These are phyloP conservation scores for Blastomyces emzantsi DNA, from an alignment of 2,329 filamentous ascomycete genomes.

Conservation along the genomic window DNA sequence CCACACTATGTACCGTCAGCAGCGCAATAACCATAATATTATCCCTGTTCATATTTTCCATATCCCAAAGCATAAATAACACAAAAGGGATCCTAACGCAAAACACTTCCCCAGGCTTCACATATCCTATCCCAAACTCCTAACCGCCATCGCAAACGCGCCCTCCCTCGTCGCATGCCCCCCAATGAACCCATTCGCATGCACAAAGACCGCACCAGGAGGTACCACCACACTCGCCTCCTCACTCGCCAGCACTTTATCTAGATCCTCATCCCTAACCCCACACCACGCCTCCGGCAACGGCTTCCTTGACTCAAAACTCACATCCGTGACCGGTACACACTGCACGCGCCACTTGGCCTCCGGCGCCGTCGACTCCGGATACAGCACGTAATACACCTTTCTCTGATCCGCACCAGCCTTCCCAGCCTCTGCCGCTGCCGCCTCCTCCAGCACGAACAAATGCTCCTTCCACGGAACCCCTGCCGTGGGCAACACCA, in stretches of 20 bases:
- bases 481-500: conserved; percentile 69
- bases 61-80: neutral
- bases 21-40: neutral
- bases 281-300: conserved; percentile 89
- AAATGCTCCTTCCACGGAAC: conserved; percentile 95
- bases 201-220: conserved; percentile 73
- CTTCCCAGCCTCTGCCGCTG: conserved; percentile 1
- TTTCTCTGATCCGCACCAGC: conserved; percentile 36
- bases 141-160: conserved; percentile 67
- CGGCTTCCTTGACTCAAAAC: conserved; percentile 85
- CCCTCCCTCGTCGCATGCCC: conserved; percentile 90
- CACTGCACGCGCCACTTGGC: conserved; percentile 91
- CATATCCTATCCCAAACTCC: conserved; percentile 27
- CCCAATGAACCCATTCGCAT: conserved; percentile 92
- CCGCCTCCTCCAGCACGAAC: conserved; percentile 69
- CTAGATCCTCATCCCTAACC: conserved; percentile 75
- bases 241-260: conserved; percentile 43
- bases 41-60: neutral
- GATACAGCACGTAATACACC: conserved; percentile 83
- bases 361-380: conserved; percentile 64
- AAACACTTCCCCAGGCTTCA: neutral
- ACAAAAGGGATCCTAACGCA: neutral
- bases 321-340: conserved; percentile 74
- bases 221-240: conserved; percentile 32
- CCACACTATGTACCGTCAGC: neutral